These are phyloP conservation scores for Pythium phragmiticola DNA, from an alignment of 352 stramenopile species.

Conservation along the genomic window DNA sequence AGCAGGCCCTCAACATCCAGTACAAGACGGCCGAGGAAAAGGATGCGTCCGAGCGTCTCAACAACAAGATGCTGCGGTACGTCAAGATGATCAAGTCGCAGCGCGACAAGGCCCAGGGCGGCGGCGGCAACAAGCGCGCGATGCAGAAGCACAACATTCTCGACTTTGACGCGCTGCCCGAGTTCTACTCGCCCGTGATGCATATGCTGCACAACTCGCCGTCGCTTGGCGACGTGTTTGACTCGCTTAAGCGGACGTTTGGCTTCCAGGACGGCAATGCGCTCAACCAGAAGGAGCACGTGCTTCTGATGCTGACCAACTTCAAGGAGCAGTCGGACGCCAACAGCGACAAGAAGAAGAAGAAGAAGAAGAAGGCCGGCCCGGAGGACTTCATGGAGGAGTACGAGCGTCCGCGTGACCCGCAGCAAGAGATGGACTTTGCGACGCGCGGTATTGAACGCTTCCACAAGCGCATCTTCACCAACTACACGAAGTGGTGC, in stretches of 20 bases:
- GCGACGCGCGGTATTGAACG: conserved; percentile 75
- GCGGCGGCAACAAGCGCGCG: conserved; percentile 25
- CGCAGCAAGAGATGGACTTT: conserved; percentile 67
- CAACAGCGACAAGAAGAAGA: conserved; percentile 18
- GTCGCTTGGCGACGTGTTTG: conserved; percentile 46
- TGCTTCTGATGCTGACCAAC: conserved; percentile 44
- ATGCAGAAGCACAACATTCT: conserved; percentile 37
- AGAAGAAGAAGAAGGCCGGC: conserved; percentile 36
- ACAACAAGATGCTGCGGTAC: conserved; percentile 49
- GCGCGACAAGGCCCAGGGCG: conserved; percentile 25
- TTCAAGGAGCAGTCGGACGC: conserved; percentile 44
- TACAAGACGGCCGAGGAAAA: conserved; percentile 36
- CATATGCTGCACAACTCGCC: conserved; percentile 36
- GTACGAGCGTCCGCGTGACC: conserved; percentile 38
- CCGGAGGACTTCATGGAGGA: conserved; percentile 28
- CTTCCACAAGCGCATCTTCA: conserved; percentile 74
- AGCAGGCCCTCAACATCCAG: conserved; percentile 31
- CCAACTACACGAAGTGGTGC: conserved; percentile 89
- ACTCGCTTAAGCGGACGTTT: conserved; percentile 90
- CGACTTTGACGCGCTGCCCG: conserved; percentile 35
- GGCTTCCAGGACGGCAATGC: conserved; percentile 87
- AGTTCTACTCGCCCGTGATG: conserved; percentile 38
- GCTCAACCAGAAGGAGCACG: conserved; percentile 43
- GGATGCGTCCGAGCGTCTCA: conserved; percentile 33
- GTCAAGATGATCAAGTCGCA: conserved; percentile 52